phyloP scores from a whole-genome alignment of 352 stramenopile genomes.

The Pythium myriotylum region DNA sequence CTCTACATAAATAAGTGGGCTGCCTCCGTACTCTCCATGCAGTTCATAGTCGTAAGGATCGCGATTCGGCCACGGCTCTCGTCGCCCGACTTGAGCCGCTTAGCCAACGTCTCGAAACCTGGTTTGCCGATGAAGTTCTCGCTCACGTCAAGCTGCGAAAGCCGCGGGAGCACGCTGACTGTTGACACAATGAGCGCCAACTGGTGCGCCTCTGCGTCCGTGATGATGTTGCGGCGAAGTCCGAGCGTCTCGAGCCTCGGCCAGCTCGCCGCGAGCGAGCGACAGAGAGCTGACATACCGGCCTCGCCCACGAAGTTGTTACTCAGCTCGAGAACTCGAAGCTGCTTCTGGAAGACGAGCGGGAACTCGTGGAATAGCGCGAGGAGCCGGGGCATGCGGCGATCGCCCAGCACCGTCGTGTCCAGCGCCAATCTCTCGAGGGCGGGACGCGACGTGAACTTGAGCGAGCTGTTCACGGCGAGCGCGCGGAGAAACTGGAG shows the following conservation, averaged over 20 bases:
- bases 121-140: slow-evolving; percentile 74
- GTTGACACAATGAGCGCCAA: slow-evolving; percentile 44
- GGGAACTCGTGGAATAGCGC: slow-evolving; percentile 30
- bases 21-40: slow-evolving; percentile 23
- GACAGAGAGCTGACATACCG: slow-evolving; percentile 38
- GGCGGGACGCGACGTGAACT: neutral
- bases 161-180: slow-evolving; percentile 23
- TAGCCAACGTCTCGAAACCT: slow-evolving; percentile 58
- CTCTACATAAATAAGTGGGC: slow-evolving; percentile 26
- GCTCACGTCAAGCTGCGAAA: slow-evolving; percentile 42
- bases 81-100: slow-evolving; percentile 24
- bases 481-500: slow-evolving; percentile 43
- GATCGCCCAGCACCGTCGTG: slow-evolving; percentile 61
- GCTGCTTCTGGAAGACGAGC: slow-evolving; percentile 29
- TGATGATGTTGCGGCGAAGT: slow-evolving; percentile 63
- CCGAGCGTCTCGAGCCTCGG: slow-evolving; percentile 38
- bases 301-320: slow-evolving; percentile 75
- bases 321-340: slow-evolving; percentile 44
- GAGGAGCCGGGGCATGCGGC: slow-evolving; percentile 39
- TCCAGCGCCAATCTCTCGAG: slow-evolving; percentile 56
- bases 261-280: slow-evolving; percentile 26
- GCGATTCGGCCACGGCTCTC: neutral
- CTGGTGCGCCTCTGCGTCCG: slow-evolving; percentile 45
- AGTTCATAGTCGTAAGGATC: slow-evolving; percentile 14
- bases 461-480: slow-evolving; percentile 3